phyloP scores from a whole-genome alignment of 2,329 filamentous ascomycete genomes.

The Cordyceps cicadae region DNA sequence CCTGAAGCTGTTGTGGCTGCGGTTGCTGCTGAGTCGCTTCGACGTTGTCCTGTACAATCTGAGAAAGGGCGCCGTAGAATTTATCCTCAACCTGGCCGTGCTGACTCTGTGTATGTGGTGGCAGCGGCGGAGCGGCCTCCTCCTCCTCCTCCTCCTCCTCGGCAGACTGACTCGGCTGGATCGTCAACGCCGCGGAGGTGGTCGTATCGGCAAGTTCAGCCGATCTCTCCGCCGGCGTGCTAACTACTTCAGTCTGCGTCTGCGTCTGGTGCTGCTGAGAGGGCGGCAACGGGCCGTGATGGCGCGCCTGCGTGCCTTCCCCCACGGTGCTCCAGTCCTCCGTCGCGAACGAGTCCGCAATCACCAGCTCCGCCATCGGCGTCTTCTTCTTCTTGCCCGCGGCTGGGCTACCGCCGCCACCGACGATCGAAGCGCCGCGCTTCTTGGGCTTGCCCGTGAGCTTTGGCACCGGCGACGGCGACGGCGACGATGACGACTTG shows the following conservation, averaged over 20 bases:
- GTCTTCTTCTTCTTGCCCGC: neutral
- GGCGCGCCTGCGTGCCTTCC: conserved; percentile 17
- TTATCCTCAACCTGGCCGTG: neutral
- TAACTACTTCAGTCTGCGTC: conserved; percentile 11
- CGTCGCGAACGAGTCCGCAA: conserved; percentile 38
- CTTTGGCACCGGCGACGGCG: conserved; percentile 14
- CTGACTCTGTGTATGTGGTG: neutral
- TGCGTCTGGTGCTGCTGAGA: neutral
- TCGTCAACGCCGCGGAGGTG: neutral
- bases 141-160: too few species aligned
- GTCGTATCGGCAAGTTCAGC: neutral
- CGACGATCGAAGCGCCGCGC: neutral
- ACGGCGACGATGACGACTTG: neutral
- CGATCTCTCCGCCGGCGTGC: conserved; percentile 10
- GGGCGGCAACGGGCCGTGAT: neutral
- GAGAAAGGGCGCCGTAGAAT: conserved; percentile 3
- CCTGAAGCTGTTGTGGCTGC: neutral
- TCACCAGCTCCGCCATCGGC: conserved; percentile 24
- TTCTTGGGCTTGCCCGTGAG: conserved; percentile 16
- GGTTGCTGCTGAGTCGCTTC: neutral
- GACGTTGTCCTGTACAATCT: neutral
- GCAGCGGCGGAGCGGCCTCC: neutral
- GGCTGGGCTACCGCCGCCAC: neutral
- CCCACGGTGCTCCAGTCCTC: conserved; percentile 23
- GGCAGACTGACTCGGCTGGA: neutral